Evolutionary conservation across 2,329 filamentous ascomycete species (phyloP).

Genomic region (Gaeumannomyces sp.): DNA sequence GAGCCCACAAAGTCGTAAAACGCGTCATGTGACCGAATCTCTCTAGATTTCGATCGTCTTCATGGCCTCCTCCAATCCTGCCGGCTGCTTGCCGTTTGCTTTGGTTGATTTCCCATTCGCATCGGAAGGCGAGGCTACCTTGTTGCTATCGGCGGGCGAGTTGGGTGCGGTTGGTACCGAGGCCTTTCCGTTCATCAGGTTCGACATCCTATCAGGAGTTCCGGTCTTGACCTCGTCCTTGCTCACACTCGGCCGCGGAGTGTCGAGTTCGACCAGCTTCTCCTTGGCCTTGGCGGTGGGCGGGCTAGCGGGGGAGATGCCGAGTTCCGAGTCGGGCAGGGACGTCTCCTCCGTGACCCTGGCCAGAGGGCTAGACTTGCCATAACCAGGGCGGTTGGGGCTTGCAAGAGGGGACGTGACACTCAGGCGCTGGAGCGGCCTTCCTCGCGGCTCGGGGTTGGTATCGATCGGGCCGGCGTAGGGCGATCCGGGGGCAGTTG

Average conservation of each 20-base stretch:
- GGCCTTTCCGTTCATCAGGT: conserved; percentile 25
- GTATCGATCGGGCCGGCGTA: conserved; percentile 59
- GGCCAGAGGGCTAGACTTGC: conserved; percentile 66
- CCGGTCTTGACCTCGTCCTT: conserved; percentile 15
- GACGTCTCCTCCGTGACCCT: conserved; percentile 65
- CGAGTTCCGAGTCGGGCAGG: conserved; percentile 26
- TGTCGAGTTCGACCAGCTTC: conserved; percentile 52
- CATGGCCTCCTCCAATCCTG: conserved; percentile 45
- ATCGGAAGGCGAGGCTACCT: conserved; percentile 24
- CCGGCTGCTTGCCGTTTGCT: conserved; percentile 37
- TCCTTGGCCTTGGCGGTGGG: conserved; percentile 32
- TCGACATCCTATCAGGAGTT: conserved; percentile 21
- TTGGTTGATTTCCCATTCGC: conserved; percentile 33
- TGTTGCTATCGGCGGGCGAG: conserved; percentile 17
- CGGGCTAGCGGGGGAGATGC: conserved; percentile 12
- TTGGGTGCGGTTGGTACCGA: conserved; percentile 4
- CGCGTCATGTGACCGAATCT: conserved; percentile 16
- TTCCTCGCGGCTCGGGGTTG: conserved; percentile 56
- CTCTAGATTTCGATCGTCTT: conserved; percentile 56
- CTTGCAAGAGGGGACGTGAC: conserved; percentile 57
- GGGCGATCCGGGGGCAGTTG: conserved; percentile 41
- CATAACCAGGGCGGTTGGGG: conserved; percentile 58
- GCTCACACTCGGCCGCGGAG: conserved; percentile 37
- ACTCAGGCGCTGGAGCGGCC: conserved; percentile 64
- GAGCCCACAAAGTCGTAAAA: not conserved